Evolutionary conservation across 2,329 filamentous ascomycete genomes (phyloP).

Genomic region (Fusarium sp.): DNA sequence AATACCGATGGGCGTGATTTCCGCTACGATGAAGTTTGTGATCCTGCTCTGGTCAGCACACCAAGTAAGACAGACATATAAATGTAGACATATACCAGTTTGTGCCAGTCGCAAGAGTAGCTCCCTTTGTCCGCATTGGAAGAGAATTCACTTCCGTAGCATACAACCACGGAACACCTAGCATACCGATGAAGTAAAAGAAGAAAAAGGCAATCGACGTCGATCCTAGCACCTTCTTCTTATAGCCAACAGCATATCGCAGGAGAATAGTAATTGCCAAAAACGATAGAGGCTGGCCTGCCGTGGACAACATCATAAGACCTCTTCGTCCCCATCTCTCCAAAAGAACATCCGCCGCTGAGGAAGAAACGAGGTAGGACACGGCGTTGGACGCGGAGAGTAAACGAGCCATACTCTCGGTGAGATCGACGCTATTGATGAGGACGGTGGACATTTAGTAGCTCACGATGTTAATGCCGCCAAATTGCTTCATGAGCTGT

Average conservation of each 20-base stretch:
- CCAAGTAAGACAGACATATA: fast-evolving
- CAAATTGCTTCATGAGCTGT: conserved; percentile 45
- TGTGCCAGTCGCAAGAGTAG: conserved; percentile 31
- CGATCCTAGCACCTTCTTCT: not conserved
- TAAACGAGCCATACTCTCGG: conserved; percentile 61
- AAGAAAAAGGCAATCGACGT: conserved; percentile 38
- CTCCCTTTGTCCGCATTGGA: conserved; percentile 50
- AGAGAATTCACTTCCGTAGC: conserved; percentile 54
- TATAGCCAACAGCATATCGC: conserved; percentile 15
- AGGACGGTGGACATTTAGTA: conserved; percentile 60
- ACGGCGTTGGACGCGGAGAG: conserved; percentile 60
- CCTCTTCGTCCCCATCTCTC: conserved; percentile 27
- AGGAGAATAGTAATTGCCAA: conserved; percentile 34
- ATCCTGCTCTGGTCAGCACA: conserved; percentile 22
- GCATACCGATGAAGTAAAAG: conserved; percentile 33
- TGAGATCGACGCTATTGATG: conserved; percentile 63
- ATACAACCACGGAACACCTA: conserved; percentile 49
- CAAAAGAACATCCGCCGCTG: conserved; percentile 13
- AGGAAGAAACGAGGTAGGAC: conserved; percentile 39
- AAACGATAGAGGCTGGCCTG: conserved; percentile 29
- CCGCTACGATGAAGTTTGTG: conserved; percentile 49
- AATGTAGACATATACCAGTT: conserved; percentile 17
- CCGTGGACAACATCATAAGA: conserved; percentile 32
- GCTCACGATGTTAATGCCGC: conserved; percentile 23
- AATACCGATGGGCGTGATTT: conserved; percentile 54